Conservation (phyloP, 1,139 yeast genomes). For the Geotrichum fermentans region DNA sequence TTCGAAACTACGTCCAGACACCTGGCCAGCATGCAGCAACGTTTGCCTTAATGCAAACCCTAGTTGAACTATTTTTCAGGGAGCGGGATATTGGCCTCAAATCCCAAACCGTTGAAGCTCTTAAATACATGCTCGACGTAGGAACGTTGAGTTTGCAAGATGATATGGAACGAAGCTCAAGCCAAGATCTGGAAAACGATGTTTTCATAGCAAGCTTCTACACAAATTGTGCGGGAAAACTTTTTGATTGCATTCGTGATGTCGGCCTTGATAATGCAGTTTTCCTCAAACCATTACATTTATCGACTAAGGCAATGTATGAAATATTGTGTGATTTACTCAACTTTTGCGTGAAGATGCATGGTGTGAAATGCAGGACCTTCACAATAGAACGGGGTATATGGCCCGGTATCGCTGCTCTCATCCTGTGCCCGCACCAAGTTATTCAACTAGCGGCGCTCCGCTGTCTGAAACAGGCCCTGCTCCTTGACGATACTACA, state of each 20-base stretch:
- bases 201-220: constrained; percentile 26
- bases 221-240: constrained; percentile 22
- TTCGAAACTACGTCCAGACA: constrained; percentile 31
- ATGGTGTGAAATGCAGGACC: constrained; percentile 50
- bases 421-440: constrained; percentile 2
- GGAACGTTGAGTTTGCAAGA: constrained; percentile 40
- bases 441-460: constrained; percentile 4
- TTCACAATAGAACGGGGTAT: constrained; percentile 53
- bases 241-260: constrained; percentile 23
- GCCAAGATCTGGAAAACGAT: constrained; percentile 19
- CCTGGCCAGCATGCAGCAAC: not conserved
- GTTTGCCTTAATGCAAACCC: constrained; percentile 33
- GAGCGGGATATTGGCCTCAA: constrained; percentile 70
- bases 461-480: constrained; percentile 6
- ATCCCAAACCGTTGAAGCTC: constrained; percentile 78
- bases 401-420: constrained; percentile 1
- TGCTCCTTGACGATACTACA: constrained; percentile 3
- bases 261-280: not conserved
- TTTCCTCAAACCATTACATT: constrained; percentile 6
- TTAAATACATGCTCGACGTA: constrained; percentile 59
- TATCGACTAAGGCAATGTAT: constrained; percentile 43
- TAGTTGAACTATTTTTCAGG: constrained; percentile 57
- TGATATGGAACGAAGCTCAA: constrained; percentile 14
- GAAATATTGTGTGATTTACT: constrained; percentile 68
- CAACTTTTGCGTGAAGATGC: constrained; percentile 61